Conservation (phyloP, 1,139 yeast genomes). For the Pichia cactophila region DNA sequence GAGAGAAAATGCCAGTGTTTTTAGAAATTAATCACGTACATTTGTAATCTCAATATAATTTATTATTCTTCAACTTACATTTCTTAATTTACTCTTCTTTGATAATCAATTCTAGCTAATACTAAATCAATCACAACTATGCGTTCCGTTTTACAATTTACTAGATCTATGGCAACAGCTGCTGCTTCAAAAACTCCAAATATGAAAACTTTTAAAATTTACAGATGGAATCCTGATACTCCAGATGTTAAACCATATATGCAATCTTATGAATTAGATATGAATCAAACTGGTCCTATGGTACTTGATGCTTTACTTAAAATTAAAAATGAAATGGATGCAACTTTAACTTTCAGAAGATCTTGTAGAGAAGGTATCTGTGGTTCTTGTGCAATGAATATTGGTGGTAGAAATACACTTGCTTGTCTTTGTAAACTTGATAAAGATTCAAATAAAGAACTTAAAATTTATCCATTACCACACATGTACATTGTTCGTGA, state of each 20-base stretch:
- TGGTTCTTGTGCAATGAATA: conserved; percentile 99
- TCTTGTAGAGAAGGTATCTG: conserved; percentile 99
- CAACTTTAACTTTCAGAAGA: conserved; percentile 93
- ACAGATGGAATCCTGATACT: conserved; percentile 97
- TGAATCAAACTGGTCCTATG: conserved; percentile 96
- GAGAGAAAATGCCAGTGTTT: too few relatives aligned
- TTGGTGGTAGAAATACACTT: conserved; percentile 92
- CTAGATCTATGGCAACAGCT: conserved; percentile 29
- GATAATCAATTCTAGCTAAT: neutral
- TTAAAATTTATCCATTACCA: conserved; percentile 93
- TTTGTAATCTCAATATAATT: neutral
- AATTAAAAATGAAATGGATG: conserved; percentile 93
- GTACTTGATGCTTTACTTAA: conserved; percentile 89
- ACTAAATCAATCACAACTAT: neutral
- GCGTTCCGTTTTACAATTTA: conserved; percentile 1
- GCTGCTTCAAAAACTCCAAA: conserved; percentile 35
- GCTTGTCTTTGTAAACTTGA: conserved; percentile 96
- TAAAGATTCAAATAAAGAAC: conserved; percentile 61
- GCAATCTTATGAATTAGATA: conserved; percentile 76
- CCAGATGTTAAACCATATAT: conserved; percentile 89
- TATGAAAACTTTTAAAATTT: conserved; percentile 79
- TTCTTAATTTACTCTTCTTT: neutral
- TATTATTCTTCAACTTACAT: neutral
- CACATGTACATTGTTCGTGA: conserved; percentile 98
- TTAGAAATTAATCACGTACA: neutral